Conservation (phyloP, 306 rosid genomes). For the Cucumis hystrix region DNA sequence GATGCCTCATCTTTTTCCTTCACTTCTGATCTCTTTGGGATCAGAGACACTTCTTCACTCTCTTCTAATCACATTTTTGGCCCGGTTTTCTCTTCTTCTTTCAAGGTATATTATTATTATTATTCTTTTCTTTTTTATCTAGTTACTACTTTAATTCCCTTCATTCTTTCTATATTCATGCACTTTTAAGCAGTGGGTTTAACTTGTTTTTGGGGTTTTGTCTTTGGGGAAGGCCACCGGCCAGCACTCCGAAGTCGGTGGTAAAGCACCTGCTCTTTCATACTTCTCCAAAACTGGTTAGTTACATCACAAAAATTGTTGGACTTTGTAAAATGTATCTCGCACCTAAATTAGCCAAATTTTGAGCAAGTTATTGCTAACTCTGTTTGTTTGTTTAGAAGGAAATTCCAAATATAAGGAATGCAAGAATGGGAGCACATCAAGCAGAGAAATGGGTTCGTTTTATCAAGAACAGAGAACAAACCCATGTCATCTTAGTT, state of each 20-base stretch:
- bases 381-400: constrained; percentile 19
- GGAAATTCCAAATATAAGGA: constrained; percentile 19
- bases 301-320: background rate
- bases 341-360: no score
- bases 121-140: no score
- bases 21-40: constrained; percentile 64
- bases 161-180: no score
- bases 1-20: constrained; percentile 43
- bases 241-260: background rate
- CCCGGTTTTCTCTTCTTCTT: constrained; percentile 37
- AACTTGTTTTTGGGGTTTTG: background rate
- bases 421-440: constrained; percentile 22
- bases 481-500: constrained; percentile 74
- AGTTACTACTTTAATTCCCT: background rate
- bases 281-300: background rate
- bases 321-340: no score
- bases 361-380: background rate
- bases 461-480: constrained; percentile 49
- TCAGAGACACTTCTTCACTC: constrained; percentile 31
- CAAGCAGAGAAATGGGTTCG: constrained; percentile 29
- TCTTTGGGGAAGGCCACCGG: background rate
- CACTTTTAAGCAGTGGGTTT: no score
- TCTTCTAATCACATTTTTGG: constrained; percentile 44
- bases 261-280: background rate
- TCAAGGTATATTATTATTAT: constrained; percentile 26